Base-by-base conservation (phyloP, 2,329 filamentous ascomycete species). In the Aspergillus ochraceus region DNA sequence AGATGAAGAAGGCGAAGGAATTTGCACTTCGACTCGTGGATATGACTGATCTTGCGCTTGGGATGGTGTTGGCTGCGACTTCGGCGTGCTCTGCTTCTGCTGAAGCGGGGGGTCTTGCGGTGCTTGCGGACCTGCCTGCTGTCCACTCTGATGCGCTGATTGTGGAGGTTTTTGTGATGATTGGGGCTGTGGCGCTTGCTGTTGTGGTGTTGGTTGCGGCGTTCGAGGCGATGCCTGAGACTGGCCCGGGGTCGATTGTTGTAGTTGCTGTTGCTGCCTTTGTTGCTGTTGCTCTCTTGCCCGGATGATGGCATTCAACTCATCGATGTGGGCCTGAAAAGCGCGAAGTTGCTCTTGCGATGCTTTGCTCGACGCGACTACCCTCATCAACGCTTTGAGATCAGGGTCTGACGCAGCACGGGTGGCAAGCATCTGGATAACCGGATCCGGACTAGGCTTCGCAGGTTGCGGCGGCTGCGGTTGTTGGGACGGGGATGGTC, bases 401-500 rank as follows among this genome's bases (percentile, higher is more conserved):
- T 80, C 77, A 4, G 77, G 77, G 61, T 82, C 79, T 10, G 79
- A 75, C 4, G 80, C 80, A 24, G 80, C 80, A 61, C 79, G 73
- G 9, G 79, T 81, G n/a, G 80, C 80, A 52, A 83, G 71, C 79
- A 82, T 81, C 59, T 82, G 80, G 62, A 83, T 82, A 39, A 83
- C 80, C 9, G 80, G 80, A 60, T 83, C 80, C 10, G 78, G 74
- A 51, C 77, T 80, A 6, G 77, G 75, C 63, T 80, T 79, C 6
- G 74, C 69, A 30, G 76, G 74, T 51, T 75, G 74, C n/a, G 72
- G 66, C 14, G 72, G 59, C 11, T 68, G 68, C 14, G 66, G 63
- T 29, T 68, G 68, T 53, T 73, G 72, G 19, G 65, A 59, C 9
- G 70, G 66, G 3, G 70, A 61, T 12, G 73, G 71, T 14, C 71